phyloP scores from a whole-genome alignment of 768 basidiomycete genomes.

The Mycena metata region DNA sequence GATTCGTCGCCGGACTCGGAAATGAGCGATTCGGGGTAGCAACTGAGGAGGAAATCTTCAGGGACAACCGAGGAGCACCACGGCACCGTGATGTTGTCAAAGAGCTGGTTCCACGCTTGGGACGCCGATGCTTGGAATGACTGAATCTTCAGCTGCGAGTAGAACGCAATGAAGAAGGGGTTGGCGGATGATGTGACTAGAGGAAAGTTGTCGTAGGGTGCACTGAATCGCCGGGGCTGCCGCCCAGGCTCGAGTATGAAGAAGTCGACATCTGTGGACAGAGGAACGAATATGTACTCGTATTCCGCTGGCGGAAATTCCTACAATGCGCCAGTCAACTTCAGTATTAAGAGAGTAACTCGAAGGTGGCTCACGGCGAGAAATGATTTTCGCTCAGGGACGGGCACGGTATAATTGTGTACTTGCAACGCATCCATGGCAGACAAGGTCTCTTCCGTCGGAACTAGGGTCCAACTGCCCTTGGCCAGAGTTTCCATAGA shows the following conservation, averaged over 20 bases:
- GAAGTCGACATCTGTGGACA: conserved; percentile 3
- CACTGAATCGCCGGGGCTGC: neutral
- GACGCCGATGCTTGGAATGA: neutral
- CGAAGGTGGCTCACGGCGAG: neutral
- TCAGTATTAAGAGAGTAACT: no score
- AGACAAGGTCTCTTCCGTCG: conserved; percentile 19
- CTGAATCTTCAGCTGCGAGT: neutral
- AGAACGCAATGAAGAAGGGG: conserved; percentile 16
- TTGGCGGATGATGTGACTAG: conserved; percentile 18
- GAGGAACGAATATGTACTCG: conserved; percentile 9
- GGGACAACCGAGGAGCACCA: neutral
- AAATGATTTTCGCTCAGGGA: conserved; percentile 15
- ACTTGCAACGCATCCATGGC: neutral
- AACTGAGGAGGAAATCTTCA: conserved; percentile 14
- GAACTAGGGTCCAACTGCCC: conserved; percentile 3
- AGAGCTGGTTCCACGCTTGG: neutral
- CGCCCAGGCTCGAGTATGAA: neutral
- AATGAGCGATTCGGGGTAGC: conserved; percentile 9
- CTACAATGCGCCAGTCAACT: neutral
- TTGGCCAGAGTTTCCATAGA: neutral
- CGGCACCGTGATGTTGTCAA: neutral
- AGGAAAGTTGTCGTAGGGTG: conserved; percentile 7
- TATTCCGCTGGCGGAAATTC: conserved; percentile 11
- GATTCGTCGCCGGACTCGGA: neutral
- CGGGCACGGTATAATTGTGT: conserved; percentile 1